Evolutionary conservation across 208 protist genomes (phyloP).

Genomic region (Trypanosoma congolense): DNA sequence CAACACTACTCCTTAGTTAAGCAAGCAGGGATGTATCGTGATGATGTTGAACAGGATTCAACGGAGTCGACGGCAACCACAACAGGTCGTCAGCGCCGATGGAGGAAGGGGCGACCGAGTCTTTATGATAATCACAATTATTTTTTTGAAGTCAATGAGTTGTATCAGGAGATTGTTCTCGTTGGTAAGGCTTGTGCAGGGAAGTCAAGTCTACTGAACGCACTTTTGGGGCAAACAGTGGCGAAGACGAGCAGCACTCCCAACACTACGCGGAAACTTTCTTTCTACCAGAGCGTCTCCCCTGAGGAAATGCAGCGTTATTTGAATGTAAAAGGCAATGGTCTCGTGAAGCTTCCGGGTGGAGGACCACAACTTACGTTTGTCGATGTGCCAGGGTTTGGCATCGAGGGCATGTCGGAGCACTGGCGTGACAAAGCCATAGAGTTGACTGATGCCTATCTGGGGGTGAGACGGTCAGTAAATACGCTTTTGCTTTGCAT

Average conservation of each 20-base stretch:
- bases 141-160: constrained; percentile 89
- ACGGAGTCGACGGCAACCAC: not conserved
- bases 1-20: constrained; percentile 75
- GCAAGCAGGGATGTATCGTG: constrained; percentile 49
- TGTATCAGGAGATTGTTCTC: constrained; percentile 88
- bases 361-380: constrained; percentile 86
- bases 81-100: constrained; percentile 1
- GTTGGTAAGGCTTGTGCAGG: constrained; percentile 79
- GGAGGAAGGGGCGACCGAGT: constrained; percentile 37
- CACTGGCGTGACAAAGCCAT: constrained; percentile 84
- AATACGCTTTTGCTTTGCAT: constrained; percentile 90
- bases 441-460: constrained; percentile 83
- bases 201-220: constrained; percentile 87
- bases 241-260: constrained; percentile 85
- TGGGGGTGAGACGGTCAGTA: constrained; percentile 86
- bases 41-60: constrained; percentile 13
- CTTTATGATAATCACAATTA: constrained; percentile 81
- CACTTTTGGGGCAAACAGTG: constrained; percentile 69
- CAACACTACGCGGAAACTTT: constrained; percentile 79
- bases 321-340: constrained; percentile 55
- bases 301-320: constrained; percentile 73
- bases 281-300: constrained; percentile 86
- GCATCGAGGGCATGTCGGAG: constrained; percentile 88
- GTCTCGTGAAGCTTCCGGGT: constrained; percentile 82
- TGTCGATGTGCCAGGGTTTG: constrained; percentile 89